Evolutionary conservation across 148 eudicot species (phyloP), one percentile per base, ranked within the genome.

Genomic region (Suaeda aralocaspica): DNA sequence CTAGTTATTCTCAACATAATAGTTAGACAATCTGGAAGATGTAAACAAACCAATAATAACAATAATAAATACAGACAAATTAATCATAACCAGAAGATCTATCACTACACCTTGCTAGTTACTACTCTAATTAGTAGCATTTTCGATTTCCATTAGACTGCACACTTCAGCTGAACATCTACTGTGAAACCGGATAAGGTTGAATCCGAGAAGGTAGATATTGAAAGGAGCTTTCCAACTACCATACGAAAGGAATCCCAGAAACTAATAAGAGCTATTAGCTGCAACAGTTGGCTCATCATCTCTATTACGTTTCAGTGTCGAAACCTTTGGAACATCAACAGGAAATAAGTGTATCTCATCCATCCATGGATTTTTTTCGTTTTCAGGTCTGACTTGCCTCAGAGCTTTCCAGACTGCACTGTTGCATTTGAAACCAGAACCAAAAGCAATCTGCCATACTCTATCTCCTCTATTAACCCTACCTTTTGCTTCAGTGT

Each of bases 311-410:
- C 15, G 30, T 39, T 70, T 62, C 75, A 82, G 59, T 21, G 82
- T 73, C 16, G 82, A 69, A 1, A 78, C 80, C 72, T 70, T 82
- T 9, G 85, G 85, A 34, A 82, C 85, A 36, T 82, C 80, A 13
- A 82, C 80, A 2, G 85, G 85, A 42, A 82, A 82, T 52, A 45
- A 53, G 63, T 82, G 41, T 30, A 82, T 82, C 80, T 82, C 85
- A 61, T 82, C 82, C 85, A 82, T 82, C 85, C 85, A 82, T 19
- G 85, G 85, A 61, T 76, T 82, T 79, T 72, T 79, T 80, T 82
- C 85, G 55, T 79, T 76, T 21, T 39, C 77, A 0, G 80, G 82
- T 57, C 76, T 55, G 9, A 82, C 77, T 24, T 70, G 53, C 65
- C 73, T 76, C 39, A 82, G 24, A 60, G 85, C 85, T 69, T 71